Base-by-base conservation (phyloP, 768 basidiomycete species). In the Kwoniella pini region DNA sequence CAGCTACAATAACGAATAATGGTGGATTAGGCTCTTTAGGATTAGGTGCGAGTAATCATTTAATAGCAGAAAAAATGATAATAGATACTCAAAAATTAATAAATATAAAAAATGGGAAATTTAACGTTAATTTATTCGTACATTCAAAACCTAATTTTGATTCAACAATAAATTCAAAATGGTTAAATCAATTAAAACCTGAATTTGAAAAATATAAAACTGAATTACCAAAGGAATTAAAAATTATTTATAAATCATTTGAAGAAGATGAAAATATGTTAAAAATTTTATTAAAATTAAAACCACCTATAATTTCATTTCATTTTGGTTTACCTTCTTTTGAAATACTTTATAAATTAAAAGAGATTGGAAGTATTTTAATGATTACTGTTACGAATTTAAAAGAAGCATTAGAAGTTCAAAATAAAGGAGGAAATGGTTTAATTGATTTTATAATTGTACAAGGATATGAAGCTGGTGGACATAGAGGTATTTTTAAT, bases 71-170 rank as follows among this genome's bases (percentile, higher is more conserved):
- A 17, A 24, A 55, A 21, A 57, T 60, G 43, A 71, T 75, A 33
- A 24, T 58, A 1, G 61, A 71, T 44, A 60, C 62, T 2, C 57
- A 46, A 6, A 31, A 56, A 10, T 55, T 69, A 13, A 67, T 68
- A 11, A 26, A 22, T n/a, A 22, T 22, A 17, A 50, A 31, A 17
- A 21, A 30, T 17, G 27, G 30, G 48, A 55, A 71, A 19, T 71
- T 73, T 59, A 60, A 67, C 27, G 71, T 75, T 31, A 75, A 75
- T 43, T 43, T 75, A 11, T 75, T 75, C 49, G 70, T 71, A 12
- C 69, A 75, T 54, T 19, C 31, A 0, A 13, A 42, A 2, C 57
- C 63, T 0, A 38, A 39, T 15, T 15, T 12, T 11, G 39, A 72
- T 39, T 10, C 31, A 7, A 22, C 13, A 3, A 44, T 33, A 2